These are phyloP conservation scores for Kurtzmaniella quercitrusa DNA, from an alignment of 1,139 yeast species.

Conservation along the genomic window DNA sequence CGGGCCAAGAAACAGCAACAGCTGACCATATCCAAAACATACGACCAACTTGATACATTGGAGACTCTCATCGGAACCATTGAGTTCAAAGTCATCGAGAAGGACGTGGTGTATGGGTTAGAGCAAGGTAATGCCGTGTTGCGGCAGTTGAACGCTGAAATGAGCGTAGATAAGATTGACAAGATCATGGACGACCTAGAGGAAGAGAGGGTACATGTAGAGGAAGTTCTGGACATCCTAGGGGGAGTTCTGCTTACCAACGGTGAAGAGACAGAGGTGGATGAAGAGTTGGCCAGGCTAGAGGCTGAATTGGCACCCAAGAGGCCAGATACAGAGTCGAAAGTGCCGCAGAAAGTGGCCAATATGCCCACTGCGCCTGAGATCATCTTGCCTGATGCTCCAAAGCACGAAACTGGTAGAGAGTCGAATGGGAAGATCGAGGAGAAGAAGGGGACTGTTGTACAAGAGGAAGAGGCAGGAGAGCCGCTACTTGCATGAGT, in stretches of 20 bases:
- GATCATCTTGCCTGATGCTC: conserved; percentile 23
- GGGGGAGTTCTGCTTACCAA: conserved; percentile 44
- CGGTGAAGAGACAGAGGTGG: conserved; percentile 62
- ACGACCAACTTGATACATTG: conserved; percentile 70
- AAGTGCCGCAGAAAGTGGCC: conserved; percentile 13
- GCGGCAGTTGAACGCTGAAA: conserved; percentile 68
- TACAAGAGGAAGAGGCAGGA: conserved; percentile 13
- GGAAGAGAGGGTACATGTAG: conserved; percentile 76
- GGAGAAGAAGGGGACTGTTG: conserved; percentile 8
- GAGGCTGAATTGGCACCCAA: conserved; percentile 35
- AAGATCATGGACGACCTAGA: conserved; percentile 78
- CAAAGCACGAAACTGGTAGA: conserved; percentile 12
- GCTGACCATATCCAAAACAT: conserved; percentile 61
- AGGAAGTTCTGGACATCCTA: conserved; percentile 51
- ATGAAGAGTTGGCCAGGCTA: conserved; percentile 52
- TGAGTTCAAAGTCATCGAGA: conserved; percentile 85
- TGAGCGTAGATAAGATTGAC: conserved; percentile 78
- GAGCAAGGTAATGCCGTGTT: conserved; percentile 76
- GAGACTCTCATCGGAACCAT: conserved; percentile 72
- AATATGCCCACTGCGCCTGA: conserved; percentile 14
- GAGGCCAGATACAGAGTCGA: conserved; percentile 12
- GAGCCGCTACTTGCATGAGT: conserved; percentile 13
- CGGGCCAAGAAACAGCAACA: conserved; percentile 81
- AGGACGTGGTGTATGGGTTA: conserved; percentile 76
- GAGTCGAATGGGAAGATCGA: conserved; percentile 3